Conservation (phyloP, 306 rosid genomes). For the Vachellia collinsii region DNA sequence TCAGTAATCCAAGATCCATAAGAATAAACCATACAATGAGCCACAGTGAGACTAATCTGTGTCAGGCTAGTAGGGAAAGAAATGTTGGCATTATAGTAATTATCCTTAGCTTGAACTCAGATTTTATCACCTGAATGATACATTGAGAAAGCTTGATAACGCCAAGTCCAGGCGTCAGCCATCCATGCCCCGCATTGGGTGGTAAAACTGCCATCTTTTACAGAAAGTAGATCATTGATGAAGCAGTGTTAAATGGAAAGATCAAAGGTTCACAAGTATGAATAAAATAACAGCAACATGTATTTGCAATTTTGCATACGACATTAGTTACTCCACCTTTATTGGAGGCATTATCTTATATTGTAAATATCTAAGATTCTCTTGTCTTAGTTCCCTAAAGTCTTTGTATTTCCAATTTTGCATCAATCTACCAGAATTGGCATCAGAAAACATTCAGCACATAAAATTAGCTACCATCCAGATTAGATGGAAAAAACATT, state of each 20-base stretch:
- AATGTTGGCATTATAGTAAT: background rate
- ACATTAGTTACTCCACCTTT: slow-evolving; percentile 25
- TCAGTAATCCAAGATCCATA: background rate
- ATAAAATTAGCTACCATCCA: slow-evolving; percentile 20
- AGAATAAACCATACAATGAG: background rate
- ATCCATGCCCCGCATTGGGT: slow-evolving; percentile 93
- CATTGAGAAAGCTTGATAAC: slow-evolving; percentile 95
- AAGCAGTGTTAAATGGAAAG: slow-evolving; percentile 28
- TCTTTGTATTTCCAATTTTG: slow-evolving; percentile 25
- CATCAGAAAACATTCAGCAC: slow-evolving; percentile 20
- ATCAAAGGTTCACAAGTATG: slow-evolving; percentile 16
- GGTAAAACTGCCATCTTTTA: slow-evolving; percentile 94
- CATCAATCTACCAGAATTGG: slow-evolving; percentile 21
- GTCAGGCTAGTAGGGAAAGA: slow-evolving; percentile 14
- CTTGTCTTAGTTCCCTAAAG: slow-evolving; percentile 4
- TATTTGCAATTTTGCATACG: background rate
- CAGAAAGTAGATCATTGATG: slow-evolving; percentile 36
- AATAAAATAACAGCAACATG: slow-evolving; percentile 26
- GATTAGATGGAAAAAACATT: slow-evolving; percentile 10
- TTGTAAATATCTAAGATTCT: slow-evolving; percentile 2
- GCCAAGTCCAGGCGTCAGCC: slow-evolving; percentile 98
- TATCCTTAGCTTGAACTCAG: slow-evolving; percentile 16
- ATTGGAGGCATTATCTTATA: slow-evolving; percentile 24
- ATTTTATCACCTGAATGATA: slow-evolving; percentile 80
- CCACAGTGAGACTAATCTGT: slow-evolving; percentile 26